Base-by-base conservation (phyloP, 2,329 filamentous ascomycete species). In the Fusarium sp. region DNA sequence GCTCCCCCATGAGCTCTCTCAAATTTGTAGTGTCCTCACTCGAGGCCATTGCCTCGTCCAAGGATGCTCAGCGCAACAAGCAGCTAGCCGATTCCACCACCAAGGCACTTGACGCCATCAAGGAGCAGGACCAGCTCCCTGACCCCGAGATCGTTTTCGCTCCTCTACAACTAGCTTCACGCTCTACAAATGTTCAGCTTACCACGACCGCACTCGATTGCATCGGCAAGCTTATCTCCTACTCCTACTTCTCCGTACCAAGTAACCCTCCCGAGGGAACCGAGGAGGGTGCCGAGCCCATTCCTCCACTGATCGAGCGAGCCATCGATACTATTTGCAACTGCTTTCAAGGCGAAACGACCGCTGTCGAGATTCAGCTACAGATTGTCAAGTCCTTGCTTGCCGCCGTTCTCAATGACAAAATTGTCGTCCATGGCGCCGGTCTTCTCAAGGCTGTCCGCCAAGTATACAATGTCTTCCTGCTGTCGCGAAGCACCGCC, bases 321-420 rank as follows among this genome's bases (percentile, higher is more conserved):
- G 96, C 97, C 62, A 99, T 99, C 76, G 97, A 99, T 81, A 97
- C 96, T 36, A 99, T 99, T 84, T 99, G 96, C 85, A 95, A 98
- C 78, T 99, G 96, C 80, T 99, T 99, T 78, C 94, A 98, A 78
- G 95, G 96, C 77, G 96, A 99, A 82, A 93, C 93, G 2, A 99
- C 97, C 0, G 91, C 94, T 5, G 88, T 92, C 53, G 95, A 98
- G 79, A 92, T 98, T 47, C 96, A 99, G 80, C 88, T 98, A 74
- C 96, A 99, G 81, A 99, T 99, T 73, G 94, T 99, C 79, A 98
- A 99, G 82, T 98, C 96, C 3, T 85, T 99, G 62, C 84, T 99
- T 62, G 94, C 96, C 15, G 97, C 97, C 15, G 96, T 99, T 15
- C 84, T 99, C 69, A 98, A 98, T 77, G 96, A 99, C 83, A 99